These are phyloP conservation scores for Thymus quinquecostatus DNA, from an alignment of 257 asterid species.

Conservation along the genomic window DNA sequence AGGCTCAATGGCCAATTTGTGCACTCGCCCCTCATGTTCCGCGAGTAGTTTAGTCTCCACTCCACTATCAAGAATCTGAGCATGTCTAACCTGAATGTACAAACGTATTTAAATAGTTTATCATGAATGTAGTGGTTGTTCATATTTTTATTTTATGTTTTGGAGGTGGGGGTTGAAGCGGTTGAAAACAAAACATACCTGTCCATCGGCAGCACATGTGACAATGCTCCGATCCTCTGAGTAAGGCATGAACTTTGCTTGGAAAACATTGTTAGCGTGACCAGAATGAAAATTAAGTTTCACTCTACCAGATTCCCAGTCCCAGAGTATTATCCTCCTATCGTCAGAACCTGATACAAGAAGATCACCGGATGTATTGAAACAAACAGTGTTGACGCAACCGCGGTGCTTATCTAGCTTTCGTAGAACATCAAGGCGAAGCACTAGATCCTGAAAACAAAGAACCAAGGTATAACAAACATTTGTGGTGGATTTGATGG, in stretches of 20 bases:
- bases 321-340: conserved; percentile 82
- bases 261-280: conserved; percentile 81
- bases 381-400: conserved; percentile 85
- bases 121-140: background rate
- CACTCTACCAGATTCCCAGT: conserved; percentile 79
- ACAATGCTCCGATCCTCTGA: conserved; percentile 82
- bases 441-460: conserved; percentile 74
- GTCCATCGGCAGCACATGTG: conserved; percentile 96
- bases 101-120: conserved; percentile 11
- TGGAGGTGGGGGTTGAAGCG: background rate
- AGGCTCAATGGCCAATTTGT: conserved; percentile 85
- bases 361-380: conserved; percentile 70
- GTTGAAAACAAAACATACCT: conserved; percentile 48
- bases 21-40: conserved; percentile 72
- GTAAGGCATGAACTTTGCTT: conserved; percentile 89
- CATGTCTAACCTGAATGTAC: conserved; percentile 71
- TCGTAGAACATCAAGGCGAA: conserved; percentile 68
- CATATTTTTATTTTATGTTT: no score
- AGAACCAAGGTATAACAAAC: background rate
- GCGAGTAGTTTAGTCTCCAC: conserved; percentile 69
- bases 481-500: background rate
- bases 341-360: conserved; percentile 94
- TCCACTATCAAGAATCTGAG: conserved; percentile 69
- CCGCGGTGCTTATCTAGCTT: conserved; percentile 82
- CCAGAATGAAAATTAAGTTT: conserved; percentile 76